Evolutionary conservation across 441 rosid species (phyloP).

Genomic region (Pelargonium exstipulatum): DNA sequence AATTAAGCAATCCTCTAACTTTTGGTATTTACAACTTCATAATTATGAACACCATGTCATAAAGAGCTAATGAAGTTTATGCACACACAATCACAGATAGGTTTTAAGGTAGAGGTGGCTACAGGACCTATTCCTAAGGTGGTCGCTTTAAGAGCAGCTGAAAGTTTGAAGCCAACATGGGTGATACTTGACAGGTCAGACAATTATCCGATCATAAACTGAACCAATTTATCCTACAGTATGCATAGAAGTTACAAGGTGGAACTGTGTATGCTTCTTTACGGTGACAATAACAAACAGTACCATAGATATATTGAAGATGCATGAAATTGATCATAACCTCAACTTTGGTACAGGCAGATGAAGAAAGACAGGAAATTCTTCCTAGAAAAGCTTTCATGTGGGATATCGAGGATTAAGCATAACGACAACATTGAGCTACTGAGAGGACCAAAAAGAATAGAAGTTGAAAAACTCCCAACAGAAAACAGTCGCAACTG

Average conservation of each 20-base stretch:
- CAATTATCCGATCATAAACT: background rate
- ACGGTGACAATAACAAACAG: too few relatives aligned
- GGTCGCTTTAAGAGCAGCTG: conserved; percentile 35
- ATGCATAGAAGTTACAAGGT: too few relatives aligned
- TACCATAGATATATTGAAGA: too few relatives aligned
- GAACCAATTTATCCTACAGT: background rate
- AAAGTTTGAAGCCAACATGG: conserved; percentile 28
- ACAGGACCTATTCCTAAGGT: conserved; percentile 38
- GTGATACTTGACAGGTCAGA: conserved; percentile 54
- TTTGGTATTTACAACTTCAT: background rate
- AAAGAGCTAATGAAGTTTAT: conserved; percentile 3
- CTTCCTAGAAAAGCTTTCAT: conserved; percentile 43
- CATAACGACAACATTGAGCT: conserved; percentile 32
- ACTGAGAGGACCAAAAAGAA: conserved; percentile 33
- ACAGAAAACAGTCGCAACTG: conserved; percentile 2
- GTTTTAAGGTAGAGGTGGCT: conserved; percentile 35
- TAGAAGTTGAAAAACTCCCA: background rate
- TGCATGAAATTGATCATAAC: background rate
- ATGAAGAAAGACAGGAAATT: conserved; percentile 46
- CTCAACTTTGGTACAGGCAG: conserved; percentile 31
- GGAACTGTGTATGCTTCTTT: too few relatives aligned
- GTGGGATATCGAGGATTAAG: conserved; percentile 48
- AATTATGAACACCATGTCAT: background rate
- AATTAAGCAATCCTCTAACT: background rate
- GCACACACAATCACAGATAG: conserved; percentile 33